Conservation (phyloP, 495 filamentous ascomycete genomes). For the Delitschia confertaspora region DNA sequence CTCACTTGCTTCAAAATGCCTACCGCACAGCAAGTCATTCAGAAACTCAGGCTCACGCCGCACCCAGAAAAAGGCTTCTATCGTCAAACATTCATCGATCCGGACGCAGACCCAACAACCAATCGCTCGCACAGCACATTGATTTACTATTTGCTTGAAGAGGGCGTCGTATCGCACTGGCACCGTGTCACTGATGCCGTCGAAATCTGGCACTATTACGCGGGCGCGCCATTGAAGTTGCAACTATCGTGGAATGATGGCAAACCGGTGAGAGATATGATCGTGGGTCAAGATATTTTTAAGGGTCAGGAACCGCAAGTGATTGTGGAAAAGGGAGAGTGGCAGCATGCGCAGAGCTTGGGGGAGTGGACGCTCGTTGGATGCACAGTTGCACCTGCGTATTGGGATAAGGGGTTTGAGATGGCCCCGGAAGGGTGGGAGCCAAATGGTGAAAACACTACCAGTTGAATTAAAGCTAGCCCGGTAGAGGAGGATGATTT, state of each 20-base stretch:
- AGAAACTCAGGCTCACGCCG: constrained; percentile 34
- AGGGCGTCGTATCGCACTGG: constrained; percentile 36
- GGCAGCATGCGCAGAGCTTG: constrained; percentile 39
- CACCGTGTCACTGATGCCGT: constrained; percentile 41
- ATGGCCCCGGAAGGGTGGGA: constrained; percentile 35
- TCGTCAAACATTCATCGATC: constrained; percentile 41
- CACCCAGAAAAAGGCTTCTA: constrained; percentile 43
- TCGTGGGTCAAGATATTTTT: constrained; percentile 38
- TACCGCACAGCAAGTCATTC: constrained; percentile 36
- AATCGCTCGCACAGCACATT: constrained; percentile 41
- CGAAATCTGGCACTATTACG: constrained; percentile 46
- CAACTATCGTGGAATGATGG: constrained; percentile 37
- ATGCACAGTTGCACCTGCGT: constrained; percentile 40
- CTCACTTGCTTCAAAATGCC: not conserved
- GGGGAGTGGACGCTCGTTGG: constrained; percentile 44
- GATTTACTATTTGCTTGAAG: constrained; percentile 45
- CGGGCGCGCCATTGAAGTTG: constrained; percentile 40
- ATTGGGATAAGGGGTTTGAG: constrained; percentile 34
- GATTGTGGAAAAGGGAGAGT: constrained; percentile 34
- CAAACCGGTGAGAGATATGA: constrained; percentile 17
- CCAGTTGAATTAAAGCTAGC: too few relatives aligned
- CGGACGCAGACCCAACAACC: constrained; percentile 9
- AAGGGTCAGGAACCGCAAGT: constrained; percentile 38
- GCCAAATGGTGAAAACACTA: constrained; percentile 19
- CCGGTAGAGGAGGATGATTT: too few relatives aligned